Conservation (phyloP, 2,329 filamentous ascomycete genomes). For the Scortechinia acanthostroma region DNA sequence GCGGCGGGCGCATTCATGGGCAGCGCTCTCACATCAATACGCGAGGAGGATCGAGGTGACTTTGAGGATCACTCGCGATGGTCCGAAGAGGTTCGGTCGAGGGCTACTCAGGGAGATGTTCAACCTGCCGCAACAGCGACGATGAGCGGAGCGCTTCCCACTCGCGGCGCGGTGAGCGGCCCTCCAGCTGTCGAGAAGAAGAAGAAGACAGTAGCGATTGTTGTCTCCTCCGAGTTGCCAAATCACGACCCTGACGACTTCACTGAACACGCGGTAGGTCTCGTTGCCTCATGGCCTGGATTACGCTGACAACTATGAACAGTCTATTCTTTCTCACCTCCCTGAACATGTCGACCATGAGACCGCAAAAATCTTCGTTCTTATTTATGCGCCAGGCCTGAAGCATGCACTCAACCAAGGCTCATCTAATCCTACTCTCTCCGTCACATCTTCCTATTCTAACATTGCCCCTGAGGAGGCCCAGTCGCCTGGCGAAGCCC, state of each 20-base stretch:
- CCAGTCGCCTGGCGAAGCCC: constrained; percentile 58
- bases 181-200: constrained; percentile 25
- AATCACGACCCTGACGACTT: constrained; percentile 49
- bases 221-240: constrained; percentile 68
- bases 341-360: constrained; percentile 70
- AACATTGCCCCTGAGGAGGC: constrained; percentile 74
- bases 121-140: constrained; percentile 10
- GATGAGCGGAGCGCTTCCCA: constrained; percentile 19
- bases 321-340: constrained; percentile 86
- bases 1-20: constrained; percentile 78
- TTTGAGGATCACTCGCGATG: constrained; percentile 84
- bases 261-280: constrained; percentile 74
- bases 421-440: constrained; percentile 41
- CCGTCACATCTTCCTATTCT: constrained; percentile 74
- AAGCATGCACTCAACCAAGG: constrained; percentile 57
- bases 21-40: constrained; percentile 74
- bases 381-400: constrained; percentile 80
- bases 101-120: constrained; percentile 16
- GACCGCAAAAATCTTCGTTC: constrained; percentile 71
- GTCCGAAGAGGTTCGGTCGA: constrained; percentile 80
- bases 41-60: constrained; percentile 74
- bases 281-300: not conserved
- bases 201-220: constrained; percentile 77
- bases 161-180: constrained; percentile 19
- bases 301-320: constrained; percentile 8